A percentile compares a stretch with the other conserved stretches of the same genome.
These are phyloP conservation scores for Neoscytalidium dimidiatum DNA, from an alignment of 2,329 filamentous ascomycete genomes.

Conservation along the genomic window DNA sequence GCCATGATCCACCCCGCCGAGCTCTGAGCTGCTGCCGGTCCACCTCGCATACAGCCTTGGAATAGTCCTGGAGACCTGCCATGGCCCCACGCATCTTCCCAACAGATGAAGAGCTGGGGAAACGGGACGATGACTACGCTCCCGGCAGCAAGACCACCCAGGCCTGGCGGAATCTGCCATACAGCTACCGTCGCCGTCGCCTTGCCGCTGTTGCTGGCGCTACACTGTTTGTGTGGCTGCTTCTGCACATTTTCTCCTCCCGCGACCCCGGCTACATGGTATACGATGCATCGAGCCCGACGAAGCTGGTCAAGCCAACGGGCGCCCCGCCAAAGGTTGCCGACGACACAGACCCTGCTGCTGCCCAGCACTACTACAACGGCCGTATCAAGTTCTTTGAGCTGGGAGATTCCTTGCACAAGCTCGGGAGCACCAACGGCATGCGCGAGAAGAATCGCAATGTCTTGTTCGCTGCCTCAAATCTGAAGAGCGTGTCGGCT, in stretches of 20 bases:
- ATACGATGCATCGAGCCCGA: neutral
- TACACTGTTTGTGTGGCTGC: slow-evolving; percentile 60
- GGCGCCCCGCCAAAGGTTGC: slow-evolving; percentile 26
- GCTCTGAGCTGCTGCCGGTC: neutral
- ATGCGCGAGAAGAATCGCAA: slow-evolving; percentile 61
- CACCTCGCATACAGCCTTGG: neutral
- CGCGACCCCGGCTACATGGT: neutral
- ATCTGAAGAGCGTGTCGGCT: slow-evolving; percentile 68
- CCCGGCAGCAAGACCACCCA: slow-evolving; percentile 38
- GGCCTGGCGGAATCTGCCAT: slow-evolving; percentile 29
- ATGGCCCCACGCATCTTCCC: slow-evolving; percentile 38
- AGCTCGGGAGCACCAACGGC: slow-evolving; percentile 58
- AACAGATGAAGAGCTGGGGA: slow-evolving; percentile 64
- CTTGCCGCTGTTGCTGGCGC: slow-evolving; percentile 39
- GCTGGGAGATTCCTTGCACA: slow-evolving; percentile 65
- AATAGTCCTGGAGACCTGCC: neutral
- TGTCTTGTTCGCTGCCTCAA: slow-evolving; percentile 78
- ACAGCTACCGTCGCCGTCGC: slow-evolving; percentile 53
- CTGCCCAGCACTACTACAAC: slow-evolving; percentile 57
- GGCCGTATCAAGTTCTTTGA: slow-evolving; percentile 70
- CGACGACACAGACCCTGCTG: slow-evolving; percentile 26
- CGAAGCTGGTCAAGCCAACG: slow-evolving; percentile 22
- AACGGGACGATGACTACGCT: slow-evolving; percentile 64
- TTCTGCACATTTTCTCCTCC: slow-evolving; percentile 56
- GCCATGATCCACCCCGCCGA: neutral